Base-by-base conservation (phyloP, 495 filamentous ascomycete species). In the Copromyces sp. region DNA sequence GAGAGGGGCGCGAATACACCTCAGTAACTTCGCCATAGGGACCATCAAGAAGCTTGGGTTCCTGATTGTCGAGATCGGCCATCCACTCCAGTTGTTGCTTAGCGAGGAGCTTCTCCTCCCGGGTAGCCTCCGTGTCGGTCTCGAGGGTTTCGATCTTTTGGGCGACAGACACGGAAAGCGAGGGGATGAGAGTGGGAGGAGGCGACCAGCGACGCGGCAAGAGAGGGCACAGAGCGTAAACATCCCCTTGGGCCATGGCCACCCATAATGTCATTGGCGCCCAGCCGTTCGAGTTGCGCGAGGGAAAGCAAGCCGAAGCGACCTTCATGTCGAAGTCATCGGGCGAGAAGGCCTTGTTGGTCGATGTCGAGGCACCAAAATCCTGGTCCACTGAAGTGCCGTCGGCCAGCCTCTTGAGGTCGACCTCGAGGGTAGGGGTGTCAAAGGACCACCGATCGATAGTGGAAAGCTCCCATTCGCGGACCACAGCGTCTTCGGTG, bases 231-330 rank as follows among this genome's bases (percentile, higher is more conserved):
- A 97, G 82, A 9, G 93, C 92, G 75, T 97, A 97, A 9, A 97
- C 87, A 76, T 96, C 94, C 5, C 94, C 94, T 37, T 92, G 91
- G 41, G 84, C 86, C 93, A 97, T 97, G 17, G 92, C 93, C 61
- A 97, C 82, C 93, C 93, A 97, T 20, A 97, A 82, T 3, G 94
- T 96, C 93, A 95, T 97, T 16, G 92, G 86, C 8, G 92, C 90
- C 94, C 94, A 97, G 39, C 90, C 90, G 76, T 92, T 89, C 69
- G 94, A 92, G 39, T 89, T 90, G 70, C 83, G 89, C 24, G 89
- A 89, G 0, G 90, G 91, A 81, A 97, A 97, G 77, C 89, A 92
- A 47, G 94, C 92, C 6, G 93, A 90, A 14, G 92, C 93, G 14
- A 94, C 91, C 74, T 95, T 91, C 91, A 97, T 94, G 72, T 96